Percentiles rank a stretch among this genome's conserved stretches.
Conservation (phyloP, 148 eudicot genomes). For the Chenopodium berlandieri region DNA sequence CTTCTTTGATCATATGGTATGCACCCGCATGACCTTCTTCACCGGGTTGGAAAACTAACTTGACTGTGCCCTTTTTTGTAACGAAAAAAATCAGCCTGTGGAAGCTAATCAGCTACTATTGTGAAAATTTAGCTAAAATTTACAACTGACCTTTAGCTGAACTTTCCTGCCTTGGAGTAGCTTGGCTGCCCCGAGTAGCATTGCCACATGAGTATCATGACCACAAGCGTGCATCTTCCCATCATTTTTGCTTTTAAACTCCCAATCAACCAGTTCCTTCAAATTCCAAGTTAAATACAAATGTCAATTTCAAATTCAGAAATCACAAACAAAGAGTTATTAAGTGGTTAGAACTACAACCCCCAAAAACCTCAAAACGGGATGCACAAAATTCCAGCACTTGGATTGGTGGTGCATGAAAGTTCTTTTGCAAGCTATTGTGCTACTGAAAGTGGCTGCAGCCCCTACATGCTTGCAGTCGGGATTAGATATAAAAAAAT, state of each 20-base stretch:
- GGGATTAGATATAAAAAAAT: too few species aligned
- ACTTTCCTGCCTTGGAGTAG: constrained; percentile 45
- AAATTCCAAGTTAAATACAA: constrained; percentile 4
- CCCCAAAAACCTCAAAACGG: too few species aligned
- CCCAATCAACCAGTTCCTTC: constrained; percentile 69
- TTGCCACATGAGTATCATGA: constrained; percentile 70
- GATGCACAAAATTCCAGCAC: too few species aligned
- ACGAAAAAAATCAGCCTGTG: background rate
- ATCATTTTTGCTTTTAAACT: constrained; percentile 55
- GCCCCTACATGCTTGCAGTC: too few species aligned
- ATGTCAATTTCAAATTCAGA: background rate
- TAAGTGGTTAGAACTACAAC: too few species aligned
- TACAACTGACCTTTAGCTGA: constrained; percentile 40
- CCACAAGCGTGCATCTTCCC: constrained; percentile 86
- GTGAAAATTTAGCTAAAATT: background rate
- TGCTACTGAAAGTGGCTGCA: too few species aligned
- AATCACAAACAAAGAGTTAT: background rate
- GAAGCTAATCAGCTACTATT: background rate
- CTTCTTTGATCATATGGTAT: constrained; percentile 52
- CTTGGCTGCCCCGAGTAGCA: constrained; percentile 77
- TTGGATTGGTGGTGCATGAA: too few species aligned
- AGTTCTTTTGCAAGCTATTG: too few species aligned
- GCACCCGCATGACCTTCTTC: constrained; percentile 82
- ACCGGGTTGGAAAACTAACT: constrained; percentile 77
- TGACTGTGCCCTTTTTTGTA: constrained; percentile 56